Base-by-base conservation (phyloP, 768 basidiomycete species). In the Saitozyma podzolica region DNA sequence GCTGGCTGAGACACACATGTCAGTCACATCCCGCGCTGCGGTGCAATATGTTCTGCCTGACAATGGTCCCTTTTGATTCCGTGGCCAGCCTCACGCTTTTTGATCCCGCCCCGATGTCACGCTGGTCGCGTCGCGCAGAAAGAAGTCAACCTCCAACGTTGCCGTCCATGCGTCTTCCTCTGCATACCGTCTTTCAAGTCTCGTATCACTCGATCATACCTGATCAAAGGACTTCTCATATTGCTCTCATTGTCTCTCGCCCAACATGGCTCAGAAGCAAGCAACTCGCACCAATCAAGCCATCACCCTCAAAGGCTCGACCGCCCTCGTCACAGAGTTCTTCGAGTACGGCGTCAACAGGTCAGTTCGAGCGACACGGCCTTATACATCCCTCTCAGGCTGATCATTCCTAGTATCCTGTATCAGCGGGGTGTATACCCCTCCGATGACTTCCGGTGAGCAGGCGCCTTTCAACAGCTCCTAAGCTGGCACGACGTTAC, bases 281-380 rank as follows among this genome's bases (percentile, higher is more conserved):
- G 73, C 73, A 20, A 67, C 67, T 14, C 63, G 78, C 40, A 72
- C 71, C 13, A 77, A 77, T 41, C 77, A 82, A 58, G 80, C 81
- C 42, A 95, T 98, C 68, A 94, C 91, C 0, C 88, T 99, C 80
- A 96, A 97, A 74, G 96, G 96, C 2, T 95, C 92, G 0, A 92
- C 92, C 2, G 84, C 86, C 47, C 84, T 97, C 17, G 95, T 98
- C 60, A 95, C 92, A 0, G 96, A 99, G 73, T 98, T 99, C 84
- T 98, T 99, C 84, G 97, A 97, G 82, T 98, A 93, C 80, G 90
- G 91, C n/a, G 92, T 92, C 69, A 96, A 96, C 83, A 93, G 89
- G 92, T 93, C 73, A 67, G 90, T 83, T 6, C 45, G n/a, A 13
- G 45, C 45, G 45, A 17, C 45, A 13, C 45, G 45, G n/a, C n/a